Base-by-base conservation (phyloP, 495 filamentous ascomycete genomes). In the Penicillium pulvis region DNA sequence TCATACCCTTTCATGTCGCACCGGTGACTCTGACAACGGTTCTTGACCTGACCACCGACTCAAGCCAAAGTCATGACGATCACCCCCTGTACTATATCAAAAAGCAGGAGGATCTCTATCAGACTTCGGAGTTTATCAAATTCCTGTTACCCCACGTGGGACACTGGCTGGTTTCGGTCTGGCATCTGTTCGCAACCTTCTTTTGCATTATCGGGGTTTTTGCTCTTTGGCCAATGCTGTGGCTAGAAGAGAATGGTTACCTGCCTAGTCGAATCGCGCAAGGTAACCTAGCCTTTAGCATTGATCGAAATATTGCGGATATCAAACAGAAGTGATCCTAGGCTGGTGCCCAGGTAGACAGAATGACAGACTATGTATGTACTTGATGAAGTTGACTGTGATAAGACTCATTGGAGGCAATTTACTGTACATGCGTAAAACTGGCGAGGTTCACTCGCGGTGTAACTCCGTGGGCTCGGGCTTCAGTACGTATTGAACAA, bases 101-200 rank as follows among this genome's bases (percentile, higher is more conserved):
- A 11, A 79, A 76, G 36, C 92, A 96, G 65, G 86, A 94, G 57
- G 92, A 96, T 64, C 73, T 92, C 19, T 96, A 96, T 63, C 91
- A 94, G 68, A 77, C 85, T 4, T 86, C 88, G 31, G 87, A 96
- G 63, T 88, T 90, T 61, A 71, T 94, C 46, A 87, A 87, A 59
- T 95, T 94, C 59, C 24, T 79, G 30, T 16, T 79, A 35, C 77
- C 75, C 5, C 72, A 71, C 52, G 59, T 75, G 10, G 76, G 74
- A 1, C 44, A 68, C 35, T 76, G 80, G 14, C 10, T 84, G 6
- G 71, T 90, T 0, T 75, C 79, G 62, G 33, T 76, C 3, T 86
- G 80, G 79, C 88, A 92, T 66, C 62, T 85, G 10, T 72, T 82
- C 43, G 83, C 85, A 24, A 88, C 87, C 10, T 43, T 82, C 2